Conservation (phyloP, 139 green algal genomes). For the Micromonas pusilla region DNA sequence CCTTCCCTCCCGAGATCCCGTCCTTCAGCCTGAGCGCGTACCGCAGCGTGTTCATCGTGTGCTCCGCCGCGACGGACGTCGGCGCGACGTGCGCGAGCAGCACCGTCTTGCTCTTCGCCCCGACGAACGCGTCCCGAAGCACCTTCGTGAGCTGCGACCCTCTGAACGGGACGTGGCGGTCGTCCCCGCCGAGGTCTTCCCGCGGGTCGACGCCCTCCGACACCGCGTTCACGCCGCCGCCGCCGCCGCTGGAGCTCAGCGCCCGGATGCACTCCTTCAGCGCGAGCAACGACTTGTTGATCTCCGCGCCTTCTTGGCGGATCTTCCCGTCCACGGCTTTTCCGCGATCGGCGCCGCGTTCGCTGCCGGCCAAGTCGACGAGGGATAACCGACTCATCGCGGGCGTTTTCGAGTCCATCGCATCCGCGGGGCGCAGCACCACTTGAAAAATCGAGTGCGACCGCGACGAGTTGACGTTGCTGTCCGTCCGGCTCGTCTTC, state of each 20-base stretch:
- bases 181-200: constrained; percentile 32
- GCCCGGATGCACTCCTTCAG: constrained; percentile 84
- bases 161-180: constrained; percentile 90
- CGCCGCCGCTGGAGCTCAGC: constrained; percentile 64
- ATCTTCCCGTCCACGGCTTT: constrained; percentile 33
- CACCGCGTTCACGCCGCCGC: neutral
- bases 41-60: constrained; percentile 95
- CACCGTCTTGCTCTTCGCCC: constrained; percentile 68
- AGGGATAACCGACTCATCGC: constrained; percentile 25
- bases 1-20: no score
- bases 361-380: constrained; percentile 36
- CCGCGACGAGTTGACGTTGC: constrained; percentile 56
- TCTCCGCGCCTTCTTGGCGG: constrained; percentile 40
- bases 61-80: constrained; percentile 70
- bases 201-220: neutral
- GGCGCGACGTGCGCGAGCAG: constrained; percentile 97
- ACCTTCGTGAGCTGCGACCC: constrained; percentile 82
- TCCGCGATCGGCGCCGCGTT: constrained; percentile 31
- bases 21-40: constrained; percentile 95
- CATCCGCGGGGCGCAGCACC: neutral
- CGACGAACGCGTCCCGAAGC: constrained; percentile 66
- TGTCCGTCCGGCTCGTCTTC: constrained; percentile 66
- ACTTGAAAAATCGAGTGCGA: constrained; percentile 57
- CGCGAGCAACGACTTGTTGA: constrained; percentile 59
- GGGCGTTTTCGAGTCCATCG: neutral